Percentiles rank a stretch among this genome's conserved stretches.
Conservation (phyloP, 169 alveolate species). For the Ichthyophthirius multifiliis region DNA sequence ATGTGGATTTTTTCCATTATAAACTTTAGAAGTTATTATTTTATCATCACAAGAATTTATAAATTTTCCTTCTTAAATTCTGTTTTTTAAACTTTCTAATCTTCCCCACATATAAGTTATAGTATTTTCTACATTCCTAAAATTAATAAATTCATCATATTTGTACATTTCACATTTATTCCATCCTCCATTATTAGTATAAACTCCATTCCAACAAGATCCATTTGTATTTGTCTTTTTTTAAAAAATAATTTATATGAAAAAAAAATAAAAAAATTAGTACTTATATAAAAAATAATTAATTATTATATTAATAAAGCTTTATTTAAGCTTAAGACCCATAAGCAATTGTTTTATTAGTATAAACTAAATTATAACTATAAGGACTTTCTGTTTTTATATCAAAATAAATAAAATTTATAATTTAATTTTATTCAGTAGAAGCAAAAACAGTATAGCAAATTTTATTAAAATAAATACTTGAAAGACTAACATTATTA, state of each 20-base stretch:
- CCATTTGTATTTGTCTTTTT: neutral
- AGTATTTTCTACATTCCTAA: neutral
- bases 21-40: neutral
- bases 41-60: neutral
- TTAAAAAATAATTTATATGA: neutral
- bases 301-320: neutral
- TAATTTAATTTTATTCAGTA: too few species aligned
- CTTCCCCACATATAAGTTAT: conserved; percentile 5
- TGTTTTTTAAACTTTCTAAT: neutral
- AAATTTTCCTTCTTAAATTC: neutral
- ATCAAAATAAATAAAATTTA: too few species aligned
- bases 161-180: neutral
- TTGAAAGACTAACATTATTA: too few species aligned
- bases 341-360: too few species aligned
- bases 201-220: conserved; percentile 3
- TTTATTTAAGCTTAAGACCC: neutral
- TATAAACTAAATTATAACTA: too few species aligned
- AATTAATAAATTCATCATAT: neutral
- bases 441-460: too few species aligned
- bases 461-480: too few species aligned
- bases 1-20: neutral
- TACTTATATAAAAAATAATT: neutral
- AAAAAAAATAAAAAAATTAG: neutral
- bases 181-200: neutral
- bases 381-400: too few species aligned